Conservation (phyloP, 1,284 basidiomycete genomes). For the Macrocystidia cucumis region DNA sequence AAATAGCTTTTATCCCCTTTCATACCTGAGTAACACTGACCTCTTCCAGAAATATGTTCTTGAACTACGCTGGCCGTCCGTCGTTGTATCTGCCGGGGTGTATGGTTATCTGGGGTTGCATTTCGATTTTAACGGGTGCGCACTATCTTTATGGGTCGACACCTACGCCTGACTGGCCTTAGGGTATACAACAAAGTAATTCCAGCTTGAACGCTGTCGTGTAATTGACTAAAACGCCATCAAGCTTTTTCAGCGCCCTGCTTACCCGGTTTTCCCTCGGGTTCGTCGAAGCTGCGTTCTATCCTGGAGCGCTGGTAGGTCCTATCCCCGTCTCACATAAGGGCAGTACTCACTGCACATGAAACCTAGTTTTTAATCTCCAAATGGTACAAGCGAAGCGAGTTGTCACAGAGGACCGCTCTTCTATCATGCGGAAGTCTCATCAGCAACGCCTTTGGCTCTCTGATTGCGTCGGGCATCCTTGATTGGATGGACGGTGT, state of each 20-base stretch:
- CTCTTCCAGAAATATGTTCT: constrained; percentile 57
- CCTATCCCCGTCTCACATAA: too few relatives aligned
- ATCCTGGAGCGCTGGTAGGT: constrained; percentile 50
- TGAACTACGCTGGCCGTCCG: constrained; percentile 66
- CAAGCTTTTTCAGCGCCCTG: constrained; percentile 61
- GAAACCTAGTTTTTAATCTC: constrained; percentile 51
- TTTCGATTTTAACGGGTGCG: constrained; percentile 55
- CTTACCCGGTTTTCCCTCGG: constrained; percentile 74
- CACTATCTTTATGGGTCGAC: constrained; percentile 1
- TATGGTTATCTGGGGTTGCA: constrained; percentile 66
- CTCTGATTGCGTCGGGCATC: constrained; percentile 73
- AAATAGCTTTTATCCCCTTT: background rate
- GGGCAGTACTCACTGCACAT: too few relatives aligned
- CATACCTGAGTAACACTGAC: background rate
- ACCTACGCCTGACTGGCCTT: constrained; percentile 8
- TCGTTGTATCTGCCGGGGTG: constrained; percentile 67
- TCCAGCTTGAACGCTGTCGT: constrained; percentile 6
- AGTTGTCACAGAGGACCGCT: constrained; percentile 67
- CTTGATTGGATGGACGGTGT: constrained; percentile 63
- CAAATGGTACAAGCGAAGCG: constrained; percentile 65
- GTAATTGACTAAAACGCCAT: constrained; percentile 4
- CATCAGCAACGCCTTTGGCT: constrained; percentile 79
- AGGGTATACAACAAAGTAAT: constrained; percentile 52
- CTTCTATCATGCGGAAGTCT: constrained; percentile 67
- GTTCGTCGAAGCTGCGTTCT: constrained; percentile 68